Evolutionary conservation across 169 alveolate genomes (phyloP).

Genomic region (Cyclospora cayetanensis): DNA sequence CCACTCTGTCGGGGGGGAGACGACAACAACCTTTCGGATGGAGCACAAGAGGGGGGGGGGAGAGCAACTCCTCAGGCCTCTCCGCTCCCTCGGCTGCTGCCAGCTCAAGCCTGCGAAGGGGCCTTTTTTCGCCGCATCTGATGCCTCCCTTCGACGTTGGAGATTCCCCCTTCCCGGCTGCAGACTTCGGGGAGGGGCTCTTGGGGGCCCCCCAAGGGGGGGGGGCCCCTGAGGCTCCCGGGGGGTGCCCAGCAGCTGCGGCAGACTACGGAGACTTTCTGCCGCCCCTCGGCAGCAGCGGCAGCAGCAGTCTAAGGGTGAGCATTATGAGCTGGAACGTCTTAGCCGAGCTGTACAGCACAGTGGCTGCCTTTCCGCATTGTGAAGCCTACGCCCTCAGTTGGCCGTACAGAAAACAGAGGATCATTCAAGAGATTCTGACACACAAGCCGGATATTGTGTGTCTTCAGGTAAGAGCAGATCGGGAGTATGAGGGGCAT

Average conservation of each 20-base stretch:
- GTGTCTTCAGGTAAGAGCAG: constrained; percentile 76
- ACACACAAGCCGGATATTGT: constrained; percentile 81
- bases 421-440: constrained; percentile 80
- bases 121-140: neutral
- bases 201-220: too few relatives aligned
- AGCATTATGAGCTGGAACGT: constrained; percentile 84
- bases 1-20: too few relatives aligned
- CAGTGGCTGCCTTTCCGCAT: constrained; percentile 82
- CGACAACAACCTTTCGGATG: too few relatives aligned
- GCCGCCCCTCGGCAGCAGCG: too few relatives aligned
- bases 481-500: too few relatives aligned
- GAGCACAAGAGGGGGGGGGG: too few relatives aligned
- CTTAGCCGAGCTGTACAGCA: constrained; percentile 83
- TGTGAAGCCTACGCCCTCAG: constrained; percentile 83
- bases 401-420: constrained; percentile 82
- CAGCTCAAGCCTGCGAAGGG: neutral
- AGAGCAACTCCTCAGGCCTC: too few relatives aligned
- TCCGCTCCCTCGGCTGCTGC: too few relatives aligned
- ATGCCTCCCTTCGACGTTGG: neutral
- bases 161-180: too few relatives aligned
- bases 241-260: neutral
- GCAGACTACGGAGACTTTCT: too few relatives aligned
- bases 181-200: too few relatives aligned
- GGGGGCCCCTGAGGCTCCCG: too few relatives aligned
- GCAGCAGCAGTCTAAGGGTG: constrained; percentile 53